Evolutionary conservation across 208 protist genomes (phyloP).

Genomic region (Leishmania arabica): DNA sequence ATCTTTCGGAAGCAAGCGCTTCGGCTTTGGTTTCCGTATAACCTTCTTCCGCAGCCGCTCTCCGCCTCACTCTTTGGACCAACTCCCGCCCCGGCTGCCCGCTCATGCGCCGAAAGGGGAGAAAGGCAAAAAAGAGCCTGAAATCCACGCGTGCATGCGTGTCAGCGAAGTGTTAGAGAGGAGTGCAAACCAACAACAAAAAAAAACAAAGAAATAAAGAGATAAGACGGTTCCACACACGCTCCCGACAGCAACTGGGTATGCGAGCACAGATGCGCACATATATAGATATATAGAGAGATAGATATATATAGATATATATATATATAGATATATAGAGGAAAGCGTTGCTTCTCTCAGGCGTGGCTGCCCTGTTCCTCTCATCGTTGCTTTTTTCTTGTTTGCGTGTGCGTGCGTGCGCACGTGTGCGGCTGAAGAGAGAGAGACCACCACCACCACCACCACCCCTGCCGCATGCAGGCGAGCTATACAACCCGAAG

Average conservation of each 20-base stretch:
- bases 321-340: too few relatives aligned
- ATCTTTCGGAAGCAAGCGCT: background rate
- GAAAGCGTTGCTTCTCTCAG: background rate
- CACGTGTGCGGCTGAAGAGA: slow-evolving; percentile 1
- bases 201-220: background rate
- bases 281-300: background rate
- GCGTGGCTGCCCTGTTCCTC: background rate
- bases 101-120: background rate
- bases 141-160: background rate
- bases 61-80: background rate
- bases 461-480: too few relatives aligned
- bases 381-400: background rate
- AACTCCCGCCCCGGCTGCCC: background rate
- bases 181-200: background rate
- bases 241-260: background rate
- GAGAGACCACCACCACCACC: background rate
- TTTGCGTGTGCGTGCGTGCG: background rate
- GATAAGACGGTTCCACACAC: background rate
- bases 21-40: background rate
- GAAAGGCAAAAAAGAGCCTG: background rate
- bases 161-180: background rate
- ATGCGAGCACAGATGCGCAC: too few relatives aligned
- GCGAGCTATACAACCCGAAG: background rate
- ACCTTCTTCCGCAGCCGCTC: background rate
- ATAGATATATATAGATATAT: background rate